Evolutionary conservation across 495 filamentous ascomycete genomes (phyloP).

Genomic region (Usnea hakonensis): DNA sequence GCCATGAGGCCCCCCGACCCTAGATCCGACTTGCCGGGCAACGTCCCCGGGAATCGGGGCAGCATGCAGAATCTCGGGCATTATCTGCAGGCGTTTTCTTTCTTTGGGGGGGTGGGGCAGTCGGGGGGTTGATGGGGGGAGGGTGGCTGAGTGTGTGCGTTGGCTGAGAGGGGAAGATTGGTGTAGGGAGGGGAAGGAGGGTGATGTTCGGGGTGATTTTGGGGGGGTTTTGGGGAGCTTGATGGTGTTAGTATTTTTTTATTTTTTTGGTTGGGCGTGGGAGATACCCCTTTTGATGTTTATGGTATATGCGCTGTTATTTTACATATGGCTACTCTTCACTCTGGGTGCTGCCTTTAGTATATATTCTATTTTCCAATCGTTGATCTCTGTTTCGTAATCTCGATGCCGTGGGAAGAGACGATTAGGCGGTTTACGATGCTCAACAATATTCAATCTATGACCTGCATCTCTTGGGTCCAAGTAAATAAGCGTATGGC

Average conservation of each 20-base stretch:
- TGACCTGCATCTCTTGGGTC: no score
- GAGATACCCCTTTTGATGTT: no score
- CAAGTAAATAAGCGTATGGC: no score
- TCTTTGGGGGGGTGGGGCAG: conserved; percentile 11
- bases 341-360: no score
- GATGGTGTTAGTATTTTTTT: not conserved
- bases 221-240: not conserved
- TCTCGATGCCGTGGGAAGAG: no score
- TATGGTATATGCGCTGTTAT: no score
- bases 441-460: no score
- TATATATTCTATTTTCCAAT: no score
- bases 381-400: no score
- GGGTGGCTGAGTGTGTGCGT: not conserved
- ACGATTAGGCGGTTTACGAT: no score
- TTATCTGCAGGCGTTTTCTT: conserved; percentile 14
- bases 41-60: not conserved
- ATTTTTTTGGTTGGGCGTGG: not conserved
- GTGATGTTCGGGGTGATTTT: not conserved
- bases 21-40: not conserved
- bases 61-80: conserved; percentile 17
- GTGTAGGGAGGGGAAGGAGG: not conserved
- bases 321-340: no score
- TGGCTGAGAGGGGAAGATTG: not conserved
- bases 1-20: conserved; percentile 5
- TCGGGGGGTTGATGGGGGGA: conserved; percentile 1